A percentile compares a stretch with the other conserved stretches of the same genome.
phyloP scores from a whole-genome alignment of 371 early-diverging fungal genomes.

The Mucor racemosus region DNA sequence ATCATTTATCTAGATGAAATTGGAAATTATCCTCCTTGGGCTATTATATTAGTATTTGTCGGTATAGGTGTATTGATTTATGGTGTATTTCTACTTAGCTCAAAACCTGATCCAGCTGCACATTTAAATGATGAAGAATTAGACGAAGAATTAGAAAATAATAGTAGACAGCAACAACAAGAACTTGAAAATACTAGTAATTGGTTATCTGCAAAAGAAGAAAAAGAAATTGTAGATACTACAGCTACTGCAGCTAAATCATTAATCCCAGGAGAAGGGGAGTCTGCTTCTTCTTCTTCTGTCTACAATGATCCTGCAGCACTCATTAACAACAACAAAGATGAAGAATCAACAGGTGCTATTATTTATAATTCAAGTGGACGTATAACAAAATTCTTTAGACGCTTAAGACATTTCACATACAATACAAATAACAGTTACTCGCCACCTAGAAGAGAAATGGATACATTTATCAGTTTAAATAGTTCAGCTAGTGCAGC shows the following conservation, averaged over 20 bases:
- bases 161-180: neutral
- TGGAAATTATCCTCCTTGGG: conserved; percentile 65
- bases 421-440: neutral
- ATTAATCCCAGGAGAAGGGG: conserved; percentile 10
- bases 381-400: conserved; percentile 1
- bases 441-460: conserved; percentile 13
- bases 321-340: neutral
- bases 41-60: conserved; percentile 55
- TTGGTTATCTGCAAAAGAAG: conserved; percentile 42
- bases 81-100: conserved; percentile 60
- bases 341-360: neutral
- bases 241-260: neutral
- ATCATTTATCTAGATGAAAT: conserved; percentile 68
- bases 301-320: neutral
- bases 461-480: conserved; percentile 26
- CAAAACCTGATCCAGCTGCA: conserved; percentile 58
- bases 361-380: neutral
- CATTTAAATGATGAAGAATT: conserved; percentile 24
- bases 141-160: conserved; percentile 8
- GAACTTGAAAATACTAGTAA: conserved; percentile 8
- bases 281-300: neutral
- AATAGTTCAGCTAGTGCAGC: conserved; percentile 16
- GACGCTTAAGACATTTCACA: neutral
- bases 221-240: conserved; percentile 23
- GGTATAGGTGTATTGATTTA: conserved; percentile 64